Evolutionary conservation across 306 rosid species (phyloP), one percentile per base, ranked within the genome.

Genomic region (Vicia faba): DNA sequence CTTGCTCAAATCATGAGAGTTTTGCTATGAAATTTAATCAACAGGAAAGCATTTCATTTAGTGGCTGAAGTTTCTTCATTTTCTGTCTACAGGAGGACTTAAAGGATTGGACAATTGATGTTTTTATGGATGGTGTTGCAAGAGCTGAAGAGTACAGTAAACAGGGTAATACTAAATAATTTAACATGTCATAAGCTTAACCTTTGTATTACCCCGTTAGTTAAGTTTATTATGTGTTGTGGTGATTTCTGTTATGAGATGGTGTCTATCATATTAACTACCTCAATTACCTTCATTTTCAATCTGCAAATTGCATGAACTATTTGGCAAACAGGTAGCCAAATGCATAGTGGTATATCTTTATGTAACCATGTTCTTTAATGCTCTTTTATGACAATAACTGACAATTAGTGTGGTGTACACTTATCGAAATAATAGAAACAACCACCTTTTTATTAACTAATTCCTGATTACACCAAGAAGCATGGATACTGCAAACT

Each of bases 31-130:
- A 46, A 51, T 51, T 53, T 40, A 23, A 62, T 7, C 6, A 28
- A 18, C 51, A 60, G 4, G 31, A 57, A 20, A 12, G 8, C 58
- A 28, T 68, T 57, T 57, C 43, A 23, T 49, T 49, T 8, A 35
- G 56, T 66, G 39, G 55, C 50, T 77, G 63, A 76, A 64, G 23
- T 58, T 64, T 77, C 20, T 7, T 58, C 35, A 2, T 16, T 43
- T 80, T 39, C 53, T 76, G 55, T 31, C 28, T 43, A 28, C 80
- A 88, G 91, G 96, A 85, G 63, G 90, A 87, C 65, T 15, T 89
- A 70, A 89, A 85, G 79, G 90, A 92, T 68, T 92, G 96, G 97
- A 84, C 92, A 14, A 81, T 83, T 53, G 92, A 87, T 76, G 92
- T 85, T 75, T 72, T 89, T 69, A 81, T 86, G 36, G 89, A 78